Percentiles rank a stretch among this genome's conserved stretches.
These are phyloP conservation scores for Psilocybe subaeruginosa DNA, from an alignment of 768 basidiomycete genomes.

Conservation along the genomic window DNA sequence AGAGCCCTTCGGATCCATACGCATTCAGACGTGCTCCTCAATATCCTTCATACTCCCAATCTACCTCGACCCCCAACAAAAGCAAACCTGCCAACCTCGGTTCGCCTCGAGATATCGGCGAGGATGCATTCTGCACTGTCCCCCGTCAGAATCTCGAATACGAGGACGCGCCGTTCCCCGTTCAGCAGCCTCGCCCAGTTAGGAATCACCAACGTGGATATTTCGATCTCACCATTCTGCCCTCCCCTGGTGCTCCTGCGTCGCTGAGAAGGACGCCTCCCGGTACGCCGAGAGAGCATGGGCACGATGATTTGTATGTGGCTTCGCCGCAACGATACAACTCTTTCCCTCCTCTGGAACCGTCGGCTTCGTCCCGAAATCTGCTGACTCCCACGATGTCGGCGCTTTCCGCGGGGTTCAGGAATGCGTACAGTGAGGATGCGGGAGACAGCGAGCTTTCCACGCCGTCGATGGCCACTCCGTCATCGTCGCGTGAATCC, in stretches of 20 bases:
- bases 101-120: conserved; percentile 51
- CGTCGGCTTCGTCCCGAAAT: conserved; percentile 4
- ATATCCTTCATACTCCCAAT: not conserved
- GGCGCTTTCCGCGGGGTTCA: not conserved
- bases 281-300: conserved; percentile 40
- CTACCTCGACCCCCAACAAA: conserved; percentile 6
- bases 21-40: conserved; percentile 13
- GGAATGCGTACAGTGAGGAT: not conserved
- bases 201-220: conserved; percentile 65
- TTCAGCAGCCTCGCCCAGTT: conserved; percentile 19
- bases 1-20: conserved; percentile 17
- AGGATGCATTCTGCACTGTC: conserved; percentile 30
- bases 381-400: not conserved
- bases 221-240: conserved; percentile 43
- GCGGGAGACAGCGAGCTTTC: conserved; percentile 34
- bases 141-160: conserved; percentile 8
- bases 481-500: conserved; percentile 43
- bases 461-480: conserved; percentile 50
- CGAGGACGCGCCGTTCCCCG: conserved; percentile 31
- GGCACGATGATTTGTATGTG: conserved; percentile 15
- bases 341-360: conserved; percentile 38
- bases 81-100: conserved; percentile 34
- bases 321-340: conserved; percentile 33
- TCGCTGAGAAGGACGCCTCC: conserved; percentile 50
- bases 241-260: conserved; percentile 3